phyloP scores from a whole-genome alignment of 805 yeast genomes.

The Spathaspora passalidarum region DNA sequence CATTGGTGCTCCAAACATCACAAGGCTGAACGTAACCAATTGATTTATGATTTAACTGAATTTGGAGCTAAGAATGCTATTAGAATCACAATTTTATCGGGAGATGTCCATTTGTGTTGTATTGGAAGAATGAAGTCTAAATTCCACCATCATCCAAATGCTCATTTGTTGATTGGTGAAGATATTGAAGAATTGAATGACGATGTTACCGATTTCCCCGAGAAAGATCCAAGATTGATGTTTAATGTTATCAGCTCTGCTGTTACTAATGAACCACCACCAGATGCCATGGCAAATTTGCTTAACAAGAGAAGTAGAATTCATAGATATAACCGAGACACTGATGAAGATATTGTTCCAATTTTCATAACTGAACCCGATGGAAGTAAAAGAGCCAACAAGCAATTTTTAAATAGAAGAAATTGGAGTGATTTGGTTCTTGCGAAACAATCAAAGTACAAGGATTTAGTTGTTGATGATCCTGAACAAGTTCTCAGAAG shows the following conservation, averaged over 20 bases:
- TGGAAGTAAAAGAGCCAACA: constrained; percentile 46
- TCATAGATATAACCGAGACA: constrained; percentile 62
- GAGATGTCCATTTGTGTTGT: constrained; percentile 91
- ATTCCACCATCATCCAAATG: constrained; percentile 31
- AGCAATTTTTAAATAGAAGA: constrained; percentile 59
- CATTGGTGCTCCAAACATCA: constrained; percentile 95
- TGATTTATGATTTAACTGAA: constrained; percentile 58
- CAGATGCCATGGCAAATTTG: constrained; percentile 75
- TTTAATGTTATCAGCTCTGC: constrained; percentile 88
- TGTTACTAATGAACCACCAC: constrained; percentile 90
- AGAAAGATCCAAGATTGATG: constrained; percentile 70
- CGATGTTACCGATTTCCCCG: constrained; percentile 48
- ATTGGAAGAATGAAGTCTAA: constrained; percentile 72
- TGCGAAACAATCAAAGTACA: constrained; percentile 32
- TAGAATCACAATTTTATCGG: constrained; percentile 81
- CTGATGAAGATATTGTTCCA: constrained; percentile 82
- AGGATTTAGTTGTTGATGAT: constrained; percentile 16
- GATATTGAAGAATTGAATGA: constrained; percentile 29
- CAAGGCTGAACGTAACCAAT: constrained; percentile 75
- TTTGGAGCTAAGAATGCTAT: constrained; percentile 64
- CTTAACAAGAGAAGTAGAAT: constrained; percentile 63
- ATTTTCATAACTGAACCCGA: constrained; percentile 61
- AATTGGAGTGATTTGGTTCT: constrained; percentile 73
- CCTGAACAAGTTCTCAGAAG: constrained; percentile 13
- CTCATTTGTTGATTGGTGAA: constrained; percentile 16